These are phyloP conservation scores for Rhynchospora pubera DNA, from an alignment of 176 grass and related monocot species.

Conservation along the genomic window DNA sequence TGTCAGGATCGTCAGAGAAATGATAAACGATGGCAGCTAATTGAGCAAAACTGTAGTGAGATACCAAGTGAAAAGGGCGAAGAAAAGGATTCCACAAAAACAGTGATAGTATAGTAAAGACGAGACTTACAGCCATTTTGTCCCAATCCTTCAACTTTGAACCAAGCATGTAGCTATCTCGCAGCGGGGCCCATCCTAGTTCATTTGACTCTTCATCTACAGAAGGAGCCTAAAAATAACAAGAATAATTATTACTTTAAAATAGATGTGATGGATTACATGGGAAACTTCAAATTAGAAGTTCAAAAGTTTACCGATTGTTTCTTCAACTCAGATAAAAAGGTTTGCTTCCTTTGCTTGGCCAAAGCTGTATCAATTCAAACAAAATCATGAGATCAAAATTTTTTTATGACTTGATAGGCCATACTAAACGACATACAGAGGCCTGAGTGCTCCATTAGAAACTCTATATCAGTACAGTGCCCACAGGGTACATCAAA, in stretches of 20 bases:
- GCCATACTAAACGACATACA: background rate
- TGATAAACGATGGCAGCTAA: background rate
- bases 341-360: conserved; percentile 62
- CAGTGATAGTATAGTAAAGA: conserved; percentile 6
- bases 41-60: background rate
- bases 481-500: background rate
- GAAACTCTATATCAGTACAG: background rate
- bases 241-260: conserved; percentile 7
- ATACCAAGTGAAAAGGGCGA: background rate
- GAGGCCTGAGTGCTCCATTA: background rate
- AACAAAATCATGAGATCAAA: conserved; percentile 26
- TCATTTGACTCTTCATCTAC: conserved; percentile 45
- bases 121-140: conserved; percentile 44
- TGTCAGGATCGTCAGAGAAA: background rate
- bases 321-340: conserved; percentile 37
- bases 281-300: conserved; percentile 24
- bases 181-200: conserved; percentile 59
- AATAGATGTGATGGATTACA: conserved; percentile 30
- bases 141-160: conserved; percentile 86
- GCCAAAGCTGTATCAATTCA: conserved; percentile 41
- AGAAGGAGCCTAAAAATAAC: conserved; percentile 26
- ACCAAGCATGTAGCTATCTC: conserved; percentile 69
- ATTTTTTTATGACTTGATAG: background rate
- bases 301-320: conserved; percentile 24
- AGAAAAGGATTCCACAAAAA: background rate